A percentile compares a stretch with the other conserved stretches of the same genome.
Conservation (phyloP, 371 early-diverging fungal species). For the Mucor mucedo region DNA sequence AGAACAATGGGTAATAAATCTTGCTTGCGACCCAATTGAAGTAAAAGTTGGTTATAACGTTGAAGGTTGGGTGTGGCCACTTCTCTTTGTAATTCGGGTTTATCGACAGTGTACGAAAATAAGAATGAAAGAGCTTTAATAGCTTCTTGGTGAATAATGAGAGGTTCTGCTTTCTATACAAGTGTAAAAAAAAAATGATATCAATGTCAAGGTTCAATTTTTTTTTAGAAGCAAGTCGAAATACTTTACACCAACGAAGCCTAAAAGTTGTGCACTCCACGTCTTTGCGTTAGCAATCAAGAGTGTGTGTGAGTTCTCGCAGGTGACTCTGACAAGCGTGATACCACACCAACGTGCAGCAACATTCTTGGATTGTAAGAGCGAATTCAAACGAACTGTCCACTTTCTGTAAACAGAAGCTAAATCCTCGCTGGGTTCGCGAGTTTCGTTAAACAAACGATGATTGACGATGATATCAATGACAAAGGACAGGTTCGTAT, state of each 20-base stretch:
- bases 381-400: conserved; percentile 59
- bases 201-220: too few species aligned
- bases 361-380: conserved; percentile 60
- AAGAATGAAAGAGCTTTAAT: conserved; percentile 54
- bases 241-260: conserved; percentile 41
- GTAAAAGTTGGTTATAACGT: conserved; percentile 53
- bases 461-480: conserved; percentile 52
- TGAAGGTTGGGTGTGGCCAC: conserved; percentile 58
- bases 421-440: conserved; percentile 20
- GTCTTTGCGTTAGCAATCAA: conserved; percentile 47
- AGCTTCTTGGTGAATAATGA: conserved; percentile 41
- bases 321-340: conserved; percentile 53
- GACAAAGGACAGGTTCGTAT: conserved; percentile 48
- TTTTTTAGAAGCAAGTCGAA: not conserved
- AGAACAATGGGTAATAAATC: conserved; percentile 57
- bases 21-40: conserved; percentile 49
- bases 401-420: conserved; percentile 54
- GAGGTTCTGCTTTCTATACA: conserved; percentile 53
- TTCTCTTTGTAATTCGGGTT: conserved; percentile 65
- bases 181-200: not conserved
- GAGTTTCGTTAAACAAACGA: conserved; percentile 41
- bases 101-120: conserved; percentile 54
- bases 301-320: conserved; percentile 55
- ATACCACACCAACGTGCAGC: conserved; percentile 63
- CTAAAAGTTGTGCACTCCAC: conserved; percentile 48